Evolutionary conservation across 2,329 filamentous ascomycete genomes (phyloP).

Genomic region (Penicillium hesseltinei): DNA sequence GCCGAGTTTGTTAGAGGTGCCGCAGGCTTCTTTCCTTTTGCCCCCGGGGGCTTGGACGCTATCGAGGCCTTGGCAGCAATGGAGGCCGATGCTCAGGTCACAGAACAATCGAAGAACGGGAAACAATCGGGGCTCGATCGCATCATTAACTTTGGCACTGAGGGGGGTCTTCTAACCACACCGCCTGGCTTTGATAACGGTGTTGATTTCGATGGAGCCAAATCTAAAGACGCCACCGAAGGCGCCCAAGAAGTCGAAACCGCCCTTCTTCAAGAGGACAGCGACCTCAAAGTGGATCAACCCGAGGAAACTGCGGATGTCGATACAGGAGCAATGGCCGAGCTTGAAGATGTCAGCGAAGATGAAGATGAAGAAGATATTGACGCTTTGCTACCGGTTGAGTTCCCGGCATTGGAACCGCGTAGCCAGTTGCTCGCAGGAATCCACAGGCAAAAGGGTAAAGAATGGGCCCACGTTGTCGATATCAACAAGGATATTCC

Average conservation of each 20-base stretch:
- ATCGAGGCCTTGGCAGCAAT: conserved; percentile 81
- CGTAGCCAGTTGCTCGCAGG: conserved; percentile 72
- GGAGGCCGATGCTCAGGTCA: conserved; percentile 68
- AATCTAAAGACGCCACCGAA: conserved; percentile 53
- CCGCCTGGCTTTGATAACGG: conserved; percentile 81
- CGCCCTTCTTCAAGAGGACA: conserved; percentile 51
- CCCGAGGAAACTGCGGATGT: conserved; percentile 47
- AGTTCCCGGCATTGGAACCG: conserved; percentile 88
- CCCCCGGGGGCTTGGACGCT: conserved; percentile 82
- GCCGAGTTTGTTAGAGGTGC: conserved; percentile 91
- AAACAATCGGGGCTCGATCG: conserved; percentile 64
- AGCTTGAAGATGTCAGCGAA: conserved; percentile 29
- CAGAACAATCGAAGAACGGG: conserved; percentile 42
- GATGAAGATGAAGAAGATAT: conserved; percentile 57
- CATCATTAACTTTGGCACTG: conserved; percentile 76
- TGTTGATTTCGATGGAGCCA: conserved; percentile 65
- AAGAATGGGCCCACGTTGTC: conserved; percentile 98
- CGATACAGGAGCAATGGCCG: conserved; percentile 31
- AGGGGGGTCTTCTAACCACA: conserved; percentile 74
- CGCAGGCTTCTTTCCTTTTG: conserved; percentile 91
- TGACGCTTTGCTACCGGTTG: conserved; percentile 82
- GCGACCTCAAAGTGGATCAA: conserved; percentile 47
- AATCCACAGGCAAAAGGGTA: conserved; percentile 69
- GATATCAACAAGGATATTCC: conserved; percentile 88
- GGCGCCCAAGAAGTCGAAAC: conserved; percentile 70